These are phyloP conservation scores for Hymenoscyphus fructigenus DNA, from an alignment of 2,329 filamentous ascomycete species.

Conservation along the genomic window DNA sequence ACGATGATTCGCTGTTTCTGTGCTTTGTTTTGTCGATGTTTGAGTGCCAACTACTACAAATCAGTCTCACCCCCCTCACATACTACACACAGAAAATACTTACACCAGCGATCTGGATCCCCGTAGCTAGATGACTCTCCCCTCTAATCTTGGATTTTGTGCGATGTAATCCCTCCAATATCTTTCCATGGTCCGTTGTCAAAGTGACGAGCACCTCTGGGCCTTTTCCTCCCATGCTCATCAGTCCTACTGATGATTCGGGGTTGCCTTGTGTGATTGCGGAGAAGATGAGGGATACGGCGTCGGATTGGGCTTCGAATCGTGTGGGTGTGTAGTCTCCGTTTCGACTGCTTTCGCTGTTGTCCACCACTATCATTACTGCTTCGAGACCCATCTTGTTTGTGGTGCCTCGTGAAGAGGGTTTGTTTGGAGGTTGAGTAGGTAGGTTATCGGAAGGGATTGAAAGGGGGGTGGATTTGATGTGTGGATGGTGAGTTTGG, in stretches of 20 bases:
- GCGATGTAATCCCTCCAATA: conserved; percentile 85
- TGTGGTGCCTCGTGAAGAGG: conserved; percentile 32
- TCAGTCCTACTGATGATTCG: conserved; percentile 93
- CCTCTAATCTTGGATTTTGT: conserved; percentile 91
- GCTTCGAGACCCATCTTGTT: conserved; percentile 95
- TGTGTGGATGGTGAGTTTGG: not conserved
- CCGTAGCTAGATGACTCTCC: conserved; percentile 82
- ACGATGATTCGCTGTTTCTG: conserved; percentile 96
- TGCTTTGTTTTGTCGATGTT: conserved; percentile 96
- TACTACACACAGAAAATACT: conserved; percentile 37
- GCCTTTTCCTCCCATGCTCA: conserved; percentile 98
- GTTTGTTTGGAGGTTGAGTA: not conserved
- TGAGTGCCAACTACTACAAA: conserved; percentile 74
- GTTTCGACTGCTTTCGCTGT: conserved; percentile 97
- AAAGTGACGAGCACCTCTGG: conserved; percentile 95
- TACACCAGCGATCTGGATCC: conserved; percentile 93
- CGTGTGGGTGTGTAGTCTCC: conserved; percentile 89
- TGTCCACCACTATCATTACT: conserved; percentile 99
- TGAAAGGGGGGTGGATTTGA: not conserved
- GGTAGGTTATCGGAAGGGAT: not conserved
- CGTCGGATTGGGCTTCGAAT: conserved; percentile 95
- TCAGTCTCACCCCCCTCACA: not conserved
- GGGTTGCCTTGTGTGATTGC: conserved; percentile 94
- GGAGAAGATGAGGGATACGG: conserved; percentile 92
- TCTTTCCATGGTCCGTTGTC: conserved; percentile 93